Evolutionary conservation across 257 asterid species (phyloP).

Genomic region (Misopates orontium): DNA sequence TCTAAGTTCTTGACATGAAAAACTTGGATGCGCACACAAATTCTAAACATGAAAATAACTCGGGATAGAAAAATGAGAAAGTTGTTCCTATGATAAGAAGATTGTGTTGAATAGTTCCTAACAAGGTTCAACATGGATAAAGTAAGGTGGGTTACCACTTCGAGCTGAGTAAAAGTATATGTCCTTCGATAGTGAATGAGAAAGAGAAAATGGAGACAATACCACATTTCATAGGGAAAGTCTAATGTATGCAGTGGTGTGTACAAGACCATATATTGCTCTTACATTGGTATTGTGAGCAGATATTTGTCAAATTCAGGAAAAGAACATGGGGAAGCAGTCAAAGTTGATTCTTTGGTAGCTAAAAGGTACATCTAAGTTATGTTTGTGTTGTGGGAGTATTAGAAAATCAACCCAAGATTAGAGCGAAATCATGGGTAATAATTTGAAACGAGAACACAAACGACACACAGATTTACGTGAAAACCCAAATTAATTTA

Average conservation of each 20-base stretch:
- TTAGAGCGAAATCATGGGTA: too few relatives aligned
- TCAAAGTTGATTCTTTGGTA: background rate
- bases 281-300: background rate
- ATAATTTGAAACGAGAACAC: too few relatives aligned
- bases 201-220: background rate
- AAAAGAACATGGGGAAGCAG: background rate
- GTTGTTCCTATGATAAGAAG: constrained; percentile 7
- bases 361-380: background rate
- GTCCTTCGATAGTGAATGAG: background rate
- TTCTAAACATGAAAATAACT: constrained; percentile 11
- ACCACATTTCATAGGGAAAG: background rate
- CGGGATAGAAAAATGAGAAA: background rate
- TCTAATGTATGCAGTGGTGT: background rate
- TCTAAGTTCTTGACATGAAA: background rate
- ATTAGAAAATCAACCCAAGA: too few relatives aligned
- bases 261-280: too few relatives aligned
- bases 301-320: background rate
- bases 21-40: background rate
- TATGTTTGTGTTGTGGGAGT: too few relatives aligned
- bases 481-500: too few relatives aligned
- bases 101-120: constrained; percentile 2
- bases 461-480: too few relatives aligned
- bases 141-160: background rate
- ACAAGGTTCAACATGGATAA: constrained; percentile 18
- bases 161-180: background rate